Evolutionary conservation across 257 asterid species (phyloP).

Genomic region (Apocynum venetum): DNA sequence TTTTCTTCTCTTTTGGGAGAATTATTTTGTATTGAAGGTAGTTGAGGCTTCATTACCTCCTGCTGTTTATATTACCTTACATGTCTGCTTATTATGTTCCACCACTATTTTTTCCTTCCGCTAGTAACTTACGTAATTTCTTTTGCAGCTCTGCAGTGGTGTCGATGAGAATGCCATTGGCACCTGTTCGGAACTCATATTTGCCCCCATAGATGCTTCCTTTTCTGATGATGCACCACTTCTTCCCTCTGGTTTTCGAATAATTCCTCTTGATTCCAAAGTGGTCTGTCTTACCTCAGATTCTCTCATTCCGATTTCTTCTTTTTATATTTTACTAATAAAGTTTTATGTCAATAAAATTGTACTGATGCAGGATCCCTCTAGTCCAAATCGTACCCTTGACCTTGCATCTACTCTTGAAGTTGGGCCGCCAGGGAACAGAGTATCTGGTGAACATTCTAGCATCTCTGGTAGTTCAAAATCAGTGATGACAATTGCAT

Average conservation of each 20-base stretch:
- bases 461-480: conserved; percentile 42
- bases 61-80: neutral
- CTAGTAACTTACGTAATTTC: neutral
- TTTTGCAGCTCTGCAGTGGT: conserved; percentile 77
- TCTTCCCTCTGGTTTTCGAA: conserved; percentile 96
- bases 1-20: too few species aligned
- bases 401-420: conserved; percentile 96
- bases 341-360: neutral
- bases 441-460: conserved; percentile 38
- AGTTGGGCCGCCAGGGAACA: conserved; percentile 54
- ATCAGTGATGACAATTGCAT: conserved; percentile 94
- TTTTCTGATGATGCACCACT: conserved; percentile 97
- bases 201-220: conserved; percentile 95
- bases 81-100: neutral
- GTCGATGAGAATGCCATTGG: conserved; percentile 87
- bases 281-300: conserved; percentile 32
- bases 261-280: conserved; percentile 79
- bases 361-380: conserved; percentile 45
- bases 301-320: neutral
- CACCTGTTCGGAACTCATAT: conserved; percentile 76
- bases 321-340: neutral
- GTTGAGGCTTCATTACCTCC: neutral
- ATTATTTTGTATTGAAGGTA: neutral
- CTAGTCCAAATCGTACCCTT: conserved; percentile 82
- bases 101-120: neutral